Evolutionary conservation across 2,329 filamentous ascomycete species (phyloP), one percentile per base, ranked within the genome.

Genomic region (Bipolaris bicolor): DNA sequence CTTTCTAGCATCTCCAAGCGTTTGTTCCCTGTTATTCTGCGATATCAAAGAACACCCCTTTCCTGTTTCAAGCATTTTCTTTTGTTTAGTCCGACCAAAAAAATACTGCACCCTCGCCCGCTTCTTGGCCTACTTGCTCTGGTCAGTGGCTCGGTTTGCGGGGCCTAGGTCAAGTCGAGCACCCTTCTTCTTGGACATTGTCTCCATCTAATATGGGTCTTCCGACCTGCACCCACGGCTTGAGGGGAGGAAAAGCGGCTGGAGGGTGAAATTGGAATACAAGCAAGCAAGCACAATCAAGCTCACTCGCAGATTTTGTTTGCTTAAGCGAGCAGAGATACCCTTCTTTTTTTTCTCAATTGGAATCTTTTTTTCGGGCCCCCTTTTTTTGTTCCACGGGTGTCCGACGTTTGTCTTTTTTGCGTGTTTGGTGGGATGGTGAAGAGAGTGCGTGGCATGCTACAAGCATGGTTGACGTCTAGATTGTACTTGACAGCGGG

Each of bases 291-390:
- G 63, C 62, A 71, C 67, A 72, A 66, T 56, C 47, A 68, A 65
- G 66, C 71, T 74, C 69, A 66, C 69, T 73, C 71, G 67, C 68
- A 61, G 61, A 50, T 66, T 64, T 71, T 68, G 60, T 73, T 70
- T 70, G 69, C 68, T 73, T 69, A 58, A 55, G 68, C 67, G 73
- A 71, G 69, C 66, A 69, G 69, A 73, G 64, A 75, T 76, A 75
- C 71, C 72, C 72, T 74, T 71, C 66, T 69, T 63, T 66, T 65
- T 63, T 66, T 64, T 52, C 24, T 58, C 56, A 60, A 65, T 60
- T 52, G 45, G 54, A 62, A 61, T n/a, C 43, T 53, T 57, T 49
- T 57, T 16, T 46, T 24, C 45, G 45, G 39, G 39, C 22, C 50
- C 34, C 24, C 37, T 53, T 29, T 22, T 56, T 34, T 41, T 48